These are phyloP conservation scores for Roridomyces roridus DNA, from an alignment of 768 basidiomycete species.

Conservation along the genomic window DNA sequence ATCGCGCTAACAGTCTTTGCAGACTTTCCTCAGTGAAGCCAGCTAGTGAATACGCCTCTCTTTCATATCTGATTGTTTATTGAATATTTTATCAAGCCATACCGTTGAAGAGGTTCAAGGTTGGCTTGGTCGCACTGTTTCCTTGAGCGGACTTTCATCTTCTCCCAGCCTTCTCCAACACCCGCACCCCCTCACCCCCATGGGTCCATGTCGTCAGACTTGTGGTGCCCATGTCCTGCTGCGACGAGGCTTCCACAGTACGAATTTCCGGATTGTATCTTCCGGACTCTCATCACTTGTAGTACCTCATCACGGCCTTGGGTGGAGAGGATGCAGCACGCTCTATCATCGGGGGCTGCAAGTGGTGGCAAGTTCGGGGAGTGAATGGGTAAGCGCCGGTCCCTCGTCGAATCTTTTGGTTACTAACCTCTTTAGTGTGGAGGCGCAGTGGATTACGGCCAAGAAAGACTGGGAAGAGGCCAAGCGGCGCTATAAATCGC, in stretches of 20 bases:
- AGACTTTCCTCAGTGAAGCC: conserved; percentile 81
- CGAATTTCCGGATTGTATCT: too few species aligned
- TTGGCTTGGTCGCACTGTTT: conserved; percentile 8
- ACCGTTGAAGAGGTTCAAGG: conserved; percentile 85
- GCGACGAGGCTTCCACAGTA: conserved; percentile 69
- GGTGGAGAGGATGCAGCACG: conserved; percentile 82
- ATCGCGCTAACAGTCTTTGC: neutral
- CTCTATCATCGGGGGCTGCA: conserved; percentile 82
- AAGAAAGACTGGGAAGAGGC: conserved; percentile 83
- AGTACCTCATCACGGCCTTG: conserved; percentile 73
- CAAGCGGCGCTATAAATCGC: conserved; percentile 60
- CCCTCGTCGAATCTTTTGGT: conserved; percentile 13
- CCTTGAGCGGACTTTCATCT: too few species aligned
- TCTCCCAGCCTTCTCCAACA: conserved; percentile 69
- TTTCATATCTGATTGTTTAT: neutral
- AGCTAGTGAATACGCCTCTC: conserved; percentile 57
- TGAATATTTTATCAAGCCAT: conserved; percentile 54
- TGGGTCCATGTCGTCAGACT: conserved; percentile 79
- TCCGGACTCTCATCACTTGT: neutral
- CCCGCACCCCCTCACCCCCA: conserved; percentile 83
- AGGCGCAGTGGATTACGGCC: conserved; percentile 88
- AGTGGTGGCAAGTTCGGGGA: conserved; percentile 98
- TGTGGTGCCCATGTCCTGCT: conserved; percentile 74
- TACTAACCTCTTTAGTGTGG: conserved; percentile 54
- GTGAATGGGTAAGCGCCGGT: conserved; percentile 63